These are phyloP conservation scores for Starmerella sirachaensis DNA, from an alignment of 805 yeast species.

Conservation along the genomic window DNA sequence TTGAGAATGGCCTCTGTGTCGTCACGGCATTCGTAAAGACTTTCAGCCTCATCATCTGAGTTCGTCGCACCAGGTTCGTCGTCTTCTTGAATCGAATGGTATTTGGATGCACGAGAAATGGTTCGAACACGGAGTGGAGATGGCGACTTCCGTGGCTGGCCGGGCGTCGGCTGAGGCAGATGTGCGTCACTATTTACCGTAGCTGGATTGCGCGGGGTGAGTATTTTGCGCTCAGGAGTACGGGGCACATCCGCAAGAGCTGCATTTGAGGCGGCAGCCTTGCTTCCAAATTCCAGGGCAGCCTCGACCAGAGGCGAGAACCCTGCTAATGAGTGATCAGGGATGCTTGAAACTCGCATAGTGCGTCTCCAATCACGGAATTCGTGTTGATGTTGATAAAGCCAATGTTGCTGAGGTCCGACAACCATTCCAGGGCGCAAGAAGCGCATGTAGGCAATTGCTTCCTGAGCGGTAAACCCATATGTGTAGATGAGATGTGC, in stretches of 20 bases:
- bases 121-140: slow-evolving; percentile 15
- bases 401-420: slow-evolving; percentile 99
- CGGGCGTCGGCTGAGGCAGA: slow-evolving; percentile 87
- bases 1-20: slow-evolving; percentile 12
- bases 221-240: slow-evolving; percentile 69
- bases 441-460: slow-evolving; percentile 93
- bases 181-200: slow-evolving; percentile 63
- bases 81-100: slow-evolving; percentile 8
- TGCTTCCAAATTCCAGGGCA: slow-evolving; percentile 10
- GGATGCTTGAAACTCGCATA: slow-evolving; percentile 61
- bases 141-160: slow-evolving; percentile 73
- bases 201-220: slow-evolving; percentile 40
- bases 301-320: slow-evolving; percentile 28
- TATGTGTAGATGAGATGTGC: slow-evolving; percentile 93
- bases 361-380: slow-evolving; percentile 94
- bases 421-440: slow-evolving; percentile 99
- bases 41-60: slow-evolving; percentile 34
- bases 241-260: slow-evolving; percentile 35
- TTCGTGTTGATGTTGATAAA: slow-evolving; percentile 88
- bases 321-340: slow-evolving; percentile 35
- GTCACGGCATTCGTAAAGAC: slow-evolving; percentile 10
- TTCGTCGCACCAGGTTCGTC: slow-evolving; percentile 25
- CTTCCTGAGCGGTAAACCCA: slow-evolving; percentile 94
- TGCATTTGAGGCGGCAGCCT: slow-evolving; percentile 3
- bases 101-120: slow-evolving; percentile 13